Percentiles rank a stretch among this genome's conserved stretches.
These are phyloP conservation scores for Melampsora larici-populina DNA, from an alignment of 1,284 basidiomycete genomes.

Conservation along the genomic window DNA sequence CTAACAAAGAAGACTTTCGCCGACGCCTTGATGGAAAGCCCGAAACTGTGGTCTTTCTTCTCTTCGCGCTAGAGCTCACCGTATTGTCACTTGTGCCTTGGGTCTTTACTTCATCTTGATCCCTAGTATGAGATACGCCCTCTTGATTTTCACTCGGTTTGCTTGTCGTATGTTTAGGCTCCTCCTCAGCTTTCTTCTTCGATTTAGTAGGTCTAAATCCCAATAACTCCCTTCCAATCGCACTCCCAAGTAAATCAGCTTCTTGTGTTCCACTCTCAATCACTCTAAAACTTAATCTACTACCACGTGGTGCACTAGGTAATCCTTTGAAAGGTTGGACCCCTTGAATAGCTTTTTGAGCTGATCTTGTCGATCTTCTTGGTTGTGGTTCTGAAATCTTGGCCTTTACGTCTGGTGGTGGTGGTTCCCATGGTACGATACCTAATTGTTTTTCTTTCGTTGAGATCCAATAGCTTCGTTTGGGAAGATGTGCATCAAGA, in stretches of 20 bases:
- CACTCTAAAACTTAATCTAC: conserved; percentile 27
- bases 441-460: conserved; percentile 35
- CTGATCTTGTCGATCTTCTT: background rate
- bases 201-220: conserved; percentile 19
- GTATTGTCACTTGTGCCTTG: no score
- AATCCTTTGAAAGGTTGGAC: conserved; percentile 9
- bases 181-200: conserved; percentile 17
- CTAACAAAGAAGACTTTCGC: no score
- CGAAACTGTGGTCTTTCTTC: no score
- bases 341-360: conserved; percentile 21
- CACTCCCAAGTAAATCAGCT: conserved; percentile 11
- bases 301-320: conserved; percentile 17
- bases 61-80: no score
- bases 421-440: conserved; percentile 21
- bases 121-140: no score
- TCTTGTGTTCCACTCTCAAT: conserved; percentile 16
- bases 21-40: no score
- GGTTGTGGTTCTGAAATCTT: background rate
- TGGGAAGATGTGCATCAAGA: background rate
- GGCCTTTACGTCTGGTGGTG: background rate
- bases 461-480: conserved; percentile 29
- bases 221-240: conserved; percentile 32
- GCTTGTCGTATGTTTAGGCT: background rate
- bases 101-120: no score
- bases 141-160: background rate